Base-by-base conservation (phyloP, 2,329 filamentous ascomycete species). In the Calonectria henricotiae region DNA sequence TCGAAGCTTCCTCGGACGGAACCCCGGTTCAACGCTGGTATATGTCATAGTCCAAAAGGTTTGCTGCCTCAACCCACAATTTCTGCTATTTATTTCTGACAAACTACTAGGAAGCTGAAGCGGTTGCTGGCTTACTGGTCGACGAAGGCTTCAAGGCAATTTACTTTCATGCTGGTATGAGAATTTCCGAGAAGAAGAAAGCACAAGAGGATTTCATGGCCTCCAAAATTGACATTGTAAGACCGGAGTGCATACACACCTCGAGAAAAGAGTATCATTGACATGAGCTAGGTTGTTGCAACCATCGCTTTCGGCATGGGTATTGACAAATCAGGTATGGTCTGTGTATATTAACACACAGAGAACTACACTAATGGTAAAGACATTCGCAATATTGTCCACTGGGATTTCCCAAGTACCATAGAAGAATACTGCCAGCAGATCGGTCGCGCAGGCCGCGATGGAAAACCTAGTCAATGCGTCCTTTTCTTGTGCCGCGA, bases 261-360 rank as follows among this genome's bases (percentile, higher is more conserved):
- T 39, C 49, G 73, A 4, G 71, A 25, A 73, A 27, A 3, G n/a
- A 17, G 0, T 1, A 6, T 2, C 17, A 15, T 30, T 55, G 11
- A 55, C 30, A 12, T 15, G 2, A 2, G n/a, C 4, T 7, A 76
- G 75, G 73, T 77, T 20, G 75, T 77, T n/a, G 87, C 88, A 5
- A 90, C 88, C 0, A 89, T 89, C 47, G 88, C 88, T 1, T 90
- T 90, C 62, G 88, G 88, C 1, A 90, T 90, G 88, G 88, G 88
- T 0, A 89, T 90, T 17, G 88, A 90, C 75, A 90, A 90, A 70
- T 67, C 78, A 60, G 77, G 77, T 78, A 70, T 17, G 71, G 51
- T 1, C 4, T n/a, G 15, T 5, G 2, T 3, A 1, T 20, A 5
- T 3, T 9, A 5, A 47, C 20, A 51, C 17, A 13, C 41, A 8